A percentile compares a stretch with the other conserved stretches of the same genome.
These are phyloP conservation scores for Psophocarpus tetragonolobus DNA, from an alignment of 306 rosid species.

Conservation along the genomic window DNA sequence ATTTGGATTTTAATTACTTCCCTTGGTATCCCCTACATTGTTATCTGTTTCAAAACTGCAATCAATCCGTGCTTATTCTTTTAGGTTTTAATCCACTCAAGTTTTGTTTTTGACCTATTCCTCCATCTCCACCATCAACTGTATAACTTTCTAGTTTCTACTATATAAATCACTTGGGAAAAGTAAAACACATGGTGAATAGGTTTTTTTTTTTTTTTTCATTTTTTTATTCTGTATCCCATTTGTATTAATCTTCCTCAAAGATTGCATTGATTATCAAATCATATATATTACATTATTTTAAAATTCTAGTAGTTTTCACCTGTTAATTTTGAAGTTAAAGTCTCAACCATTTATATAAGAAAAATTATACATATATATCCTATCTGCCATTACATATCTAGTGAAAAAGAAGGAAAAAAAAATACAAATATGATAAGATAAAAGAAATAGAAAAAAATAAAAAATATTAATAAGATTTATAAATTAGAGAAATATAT, in stretches of 20 bases:
- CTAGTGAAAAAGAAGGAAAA: too few relatives aligned
- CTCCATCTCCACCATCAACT: neutral
- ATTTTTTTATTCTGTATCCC: neutral
- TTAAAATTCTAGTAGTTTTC: neutral
- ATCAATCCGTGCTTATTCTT: neutral
- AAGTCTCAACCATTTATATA: neutral
- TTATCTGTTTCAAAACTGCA: neutral
- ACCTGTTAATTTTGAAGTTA: neutral
- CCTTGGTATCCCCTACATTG: slow-evolving; percentile 27
- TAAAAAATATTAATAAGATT: too few relatives aligned
- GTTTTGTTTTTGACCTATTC: slow-evolving; percentile 6
- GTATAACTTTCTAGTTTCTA: neutral
- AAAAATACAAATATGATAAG: too few relatives aligned
- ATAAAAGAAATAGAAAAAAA: too few relatives aligned
- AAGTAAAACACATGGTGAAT: too few relatives aligned
- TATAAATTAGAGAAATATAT: too few relatives aligned
- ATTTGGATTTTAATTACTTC: slow-evolving; percentile 22
- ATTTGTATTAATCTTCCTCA: neutral
- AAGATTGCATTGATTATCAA: neutral
- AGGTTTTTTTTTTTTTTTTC: slow-evolving; percentile 1
- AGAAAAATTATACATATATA: too few relatives aligned
- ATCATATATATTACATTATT: neutral
- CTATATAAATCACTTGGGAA: neutral
- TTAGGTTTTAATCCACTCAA: neutral
- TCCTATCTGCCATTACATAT: too few relatives aligned